phyloP scores from a whole-genome alignment of 345 rosid species.

The Fremontodendron californicum region DNA sequence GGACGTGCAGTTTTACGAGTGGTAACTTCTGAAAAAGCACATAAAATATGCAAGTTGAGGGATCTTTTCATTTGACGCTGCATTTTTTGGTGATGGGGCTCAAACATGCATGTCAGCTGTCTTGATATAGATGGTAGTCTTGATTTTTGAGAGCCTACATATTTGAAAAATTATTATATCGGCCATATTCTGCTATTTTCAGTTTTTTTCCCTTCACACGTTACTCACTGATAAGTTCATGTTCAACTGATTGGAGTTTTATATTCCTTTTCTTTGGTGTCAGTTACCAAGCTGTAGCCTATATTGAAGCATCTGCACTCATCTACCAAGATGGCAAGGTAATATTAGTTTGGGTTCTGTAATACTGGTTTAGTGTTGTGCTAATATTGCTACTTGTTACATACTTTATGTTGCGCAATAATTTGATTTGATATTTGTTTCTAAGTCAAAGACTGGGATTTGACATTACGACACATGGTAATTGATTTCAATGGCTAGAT shows the following conservation, averaged over 20 bases:
- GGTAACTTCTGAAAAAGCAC: background rate
- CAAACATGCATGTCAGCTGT: background rate
- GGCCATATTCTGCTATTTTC: background rate
- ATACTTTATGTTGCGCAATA: background rate
- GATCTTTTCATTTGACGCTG: background rate
- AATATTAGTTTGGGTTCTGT: background rate
- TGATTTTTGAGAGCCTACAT: background rate
- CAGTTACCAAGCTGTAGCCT: constrained; percentile 97
- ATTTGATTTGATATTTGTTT: background rate
- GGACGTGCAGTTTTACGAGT: background rate
- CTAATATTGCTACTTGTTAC: background rate
- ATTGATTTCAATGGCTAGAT: background rate
- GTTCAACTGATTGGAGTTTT: constrained; percentile 3
- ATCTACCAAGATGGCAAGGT: constrained; percentile 97
- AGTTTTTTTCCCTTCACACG: background rate
- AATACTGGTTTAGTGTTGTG: background rate
- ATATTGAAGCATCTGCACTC: constrained; percentile 88
- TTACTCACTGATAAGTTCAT: constrained; percentile 8
- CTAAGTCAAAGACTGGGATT: background rate
- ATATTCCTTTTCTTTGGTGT: constrained; percentile 20
- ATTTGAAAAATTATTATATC: background rate
- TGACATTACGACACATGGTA: background rate
- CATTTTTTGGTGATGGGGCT: background rate
- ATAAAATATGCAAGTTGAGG: background rate
- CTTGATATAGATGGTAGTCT: background rate